A percentile compares a stretch with the other conserved stretches of the same genome.
Evolutionary conservation across 768 basidiomycete genomes (phyloP).

Genomic region (Naganishia kalamii): DNA sequence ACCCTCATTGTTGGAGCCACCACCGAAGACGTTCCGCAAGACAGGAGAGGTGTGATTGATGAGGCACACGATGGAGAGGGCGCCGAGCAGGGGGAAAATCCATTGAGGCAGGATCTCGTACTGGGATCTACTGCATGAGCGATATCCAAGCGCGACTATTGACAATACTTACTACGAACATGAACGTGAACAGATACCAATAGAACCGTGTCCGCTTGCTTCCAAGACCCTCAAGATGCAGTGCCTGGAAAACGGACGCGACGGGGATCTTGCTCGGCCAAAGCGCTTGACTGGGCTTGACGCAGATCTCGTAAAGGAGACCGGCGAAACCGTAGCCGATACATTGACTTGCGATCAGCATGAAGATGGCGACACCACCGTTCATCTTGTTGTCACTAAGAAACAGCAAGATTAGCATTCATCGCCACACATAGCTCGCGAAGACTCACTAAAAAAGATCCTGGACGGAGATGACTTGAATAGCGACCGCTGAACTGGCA

Average conservation of each 20-base stretch:
- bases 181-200: constrained; percentile 39
- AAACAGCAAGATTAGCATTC: constrained; percentile 24
- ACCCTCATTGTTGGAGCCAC: constrained; percentile 48
- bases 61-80: constrained; percentile 46
- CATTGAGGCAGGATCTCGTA: constrained; percentile 48
- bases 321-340: constrained; percentile 40
- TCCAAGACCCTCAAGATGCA: constrained; percentile 39
- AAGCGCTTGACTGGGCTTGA: constrained; percentile 28
- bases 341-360: constrained; percentile 37
- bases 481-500: constrained; percentile 43
- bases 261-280: constrained; percentile 37
- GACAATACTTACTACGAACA: constrained; percentile 30
- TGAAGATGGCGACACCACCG: constrained; percentile 42
- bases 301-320: constrained; percentile 28
- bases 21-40: constrained; percentile 49
- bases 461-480: constrained; percentile 46
- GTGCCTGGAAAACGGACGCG: constrained; percentile 40
- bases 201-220: constrained; percentile 40
- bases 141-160: not conserved
- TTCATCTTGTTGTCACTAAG: constrained; percentile 37
- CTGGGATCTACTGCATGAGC: constrained; percentile 13
- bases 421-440: not conserved
- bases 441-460: constrained; percentile 27
- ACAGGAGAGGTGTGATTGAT: constrained; percentile 36
- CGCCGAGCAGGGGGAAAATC: constrained; percentile 43